phyloP scores from a whole-genome alignment of 805 yeast species.

The Yueomyces sp. region DNA sequence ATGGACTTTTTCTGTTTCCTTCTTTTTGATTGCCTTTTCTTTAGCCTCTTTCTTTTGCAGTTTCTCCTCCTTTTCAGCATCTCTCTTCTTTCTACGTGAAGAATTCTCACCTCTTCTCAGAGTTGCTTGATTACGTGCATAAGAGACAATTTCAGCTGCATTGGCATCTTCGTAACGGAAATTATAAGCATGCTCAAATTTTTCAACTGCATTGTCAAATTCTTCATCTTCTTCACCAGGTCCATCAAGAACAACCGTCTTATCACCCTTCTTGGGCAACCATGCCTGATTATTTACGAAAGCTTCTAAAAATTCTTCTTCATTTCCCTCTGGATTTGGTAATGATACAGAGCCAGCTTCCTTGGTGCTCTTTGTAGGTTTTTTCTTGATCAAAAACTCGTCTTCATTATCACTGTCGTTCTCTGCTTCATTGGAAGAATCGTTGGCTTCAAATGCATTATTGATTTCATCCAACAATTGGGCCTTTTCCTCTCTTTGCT shows the following conservation, averaged over 20 bases:
- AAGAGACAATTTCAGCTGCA: conserved; percentile 81
- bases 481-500: conserved; percentile 61
- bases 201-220: conserved; percentile 84
- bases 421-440: conserved; percentile 28
- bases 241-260: conserved; percentile 35
- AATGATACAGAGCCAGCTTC: conserved; percentile 21
- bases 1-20: conserved; percentile 64
- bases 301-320: conserved; percentile 57
- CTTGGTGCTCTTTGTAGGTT: conserved; percentile 17
- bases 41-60: conserved; percentile 38
- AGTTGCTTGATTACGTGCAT: conserved; percentile 90
- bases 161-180: conserved; percentile 90
- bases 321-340: conserved; percentile 54
- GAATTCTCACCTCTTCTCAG: conserved; percentile 67
- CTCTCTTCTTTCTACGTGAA: conserved; percentile 72
- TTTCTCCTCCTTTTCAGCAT: conserved; percentile 44
- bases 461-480: conserved; percentile 70
- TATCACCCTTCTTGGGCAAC: conserved; percentile 65
- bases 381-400: conserved; percentile 48
- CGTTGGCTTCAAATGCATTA: conserved; percentile 42
- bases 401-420: conserved; percentile 30
- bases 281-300: conserved; percentile 74
- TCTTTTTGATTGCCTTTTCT: conserved; percentile 50
- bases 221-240: conserved; percentile 48
- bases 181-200: conserved; percentile 84